These are phyloP conservation scores for Aspergillus kassunensis DNA, from an alignment of 495 filamentous ascomycete genomes.

Conservation along the genomic window DNA sequence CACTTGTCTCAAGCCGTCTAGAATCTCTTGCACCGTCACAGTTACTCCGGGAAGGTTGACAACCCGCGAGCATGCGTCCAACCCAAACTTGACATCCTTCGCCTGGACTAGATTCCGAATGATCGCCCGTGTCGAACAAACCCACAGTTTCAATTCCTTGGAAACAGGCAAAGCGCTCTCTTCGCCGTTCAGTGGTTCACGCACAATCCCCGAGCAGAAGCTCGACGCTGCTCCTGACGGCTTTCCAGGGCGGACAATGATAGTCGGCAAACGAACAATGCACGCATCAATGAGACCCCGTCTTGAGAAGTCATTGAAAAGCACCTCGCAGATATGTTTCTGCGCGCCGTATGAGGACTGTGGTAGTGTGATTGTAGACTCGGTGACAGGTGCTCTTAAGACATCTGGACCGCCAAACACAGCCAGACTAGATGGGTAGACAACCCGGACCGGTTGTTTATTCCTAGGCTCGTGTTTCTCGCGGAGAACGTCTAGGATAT, in stretches of 20 bases:
- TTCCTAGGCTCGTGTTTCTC: neutral
- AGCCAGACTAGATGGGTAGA: neutral
- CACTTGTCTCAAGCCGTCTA: neutral
- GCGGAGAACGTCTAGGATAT: neutral
- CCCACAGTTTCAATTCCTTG: neutral
- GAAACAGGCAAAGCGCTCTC: neutral
- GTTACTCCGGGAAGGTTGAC: constrained; percentile 3
- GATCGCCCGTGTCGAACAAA: constrained; percentile 1
- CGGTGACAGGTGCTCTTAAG: neutral
- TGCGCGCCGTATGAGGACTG: constrained; percentile 3
- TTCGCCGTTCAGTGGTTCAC: neutral
- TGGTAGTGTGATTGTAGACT: neutral
- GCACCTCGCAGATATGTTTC: constrained; percentile 3
- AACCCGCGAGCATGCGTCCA: neutral
- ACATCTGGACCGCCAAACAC: neutral
- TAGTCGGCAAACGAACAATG: constrained; percentile 1
- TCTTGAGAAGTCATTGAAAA: neutral
- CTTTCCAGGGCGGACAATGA: constrained; percentile 1
- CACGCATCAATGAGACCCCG: neutral
- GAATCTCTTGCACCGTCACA: neutral
- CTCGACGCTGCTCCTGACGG: neutral
- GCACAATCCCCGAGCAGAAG: constrained; percentile 4
- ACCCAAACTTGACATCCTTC: neutral
- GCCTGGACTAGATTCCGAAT: constrained; percentile 2
- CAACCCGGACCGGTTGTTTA: neutral